Base-by-base conservation (phyloP, 2,329 filamentous ascomycete genomes). In the Diaporthe sp. region DNA sequence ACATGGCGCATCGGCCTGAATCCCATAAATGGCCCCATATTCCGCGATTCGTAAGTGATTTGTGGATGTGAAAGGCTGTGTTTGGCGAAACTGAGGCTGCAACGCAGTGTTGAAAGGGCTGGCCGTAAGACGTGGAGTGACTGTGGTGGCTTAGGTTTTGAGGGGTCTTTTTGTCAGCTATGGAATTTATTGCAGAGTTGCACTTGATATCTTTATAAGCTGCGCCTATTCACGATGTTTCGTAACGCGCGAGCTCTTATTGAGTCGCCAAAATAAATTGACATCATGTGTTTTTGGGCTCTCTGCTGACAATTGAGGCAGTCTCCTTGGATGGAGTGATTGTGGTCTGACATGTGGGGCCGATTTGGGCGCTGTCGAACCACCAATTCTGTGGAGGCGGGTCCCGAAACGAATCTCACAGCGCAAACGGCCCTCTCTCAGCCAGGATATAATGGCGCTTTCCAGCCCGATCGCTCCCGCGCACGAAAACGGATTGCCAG, bases 1-100 rank as follows among this genome's bases (percentile, higher is more conserved):
- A 95, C 88, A 80, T 94, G 93, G 82, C 92, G 86, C 81, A 85
- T 86, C 20, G 74, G 74, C 47, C 74, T 53, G 42, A 53, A 72
- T 37, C 65, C 72, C 58, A 71, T 44, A n/a, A 51, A 73, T 20
- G 75, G 73, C 55, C 67, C 75, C 75, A 76, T 76, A 6, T 47
- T 73, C 1, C n/a, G 4, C 2, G 42, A 15, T 22, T 25, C 31
- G 22, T 25, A 15, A 2, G 53, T 47, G 13, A 25, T n/a, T 9
- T 47, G 9, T 39, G 13, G 53, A 10, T 10, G 2, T 20, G 2
- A 37, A n/a, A 15, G 51, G 55, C 17, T 25, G 31, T 51, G 13
- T 8, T 10, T 68, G 42, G 8, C 57, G 8, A 4, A n/a, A 37
- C 2, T n/a, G 28, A 51, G 13, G 25, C 13, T n/a, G 37, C 22